A percentile compares a stretch with the other conserved stretches of the same genome.
phyloP scores from a whole-genome alignment of 2,329 filamentous ascomycete genomes.

The Emydomyces testavorans region DNA sequence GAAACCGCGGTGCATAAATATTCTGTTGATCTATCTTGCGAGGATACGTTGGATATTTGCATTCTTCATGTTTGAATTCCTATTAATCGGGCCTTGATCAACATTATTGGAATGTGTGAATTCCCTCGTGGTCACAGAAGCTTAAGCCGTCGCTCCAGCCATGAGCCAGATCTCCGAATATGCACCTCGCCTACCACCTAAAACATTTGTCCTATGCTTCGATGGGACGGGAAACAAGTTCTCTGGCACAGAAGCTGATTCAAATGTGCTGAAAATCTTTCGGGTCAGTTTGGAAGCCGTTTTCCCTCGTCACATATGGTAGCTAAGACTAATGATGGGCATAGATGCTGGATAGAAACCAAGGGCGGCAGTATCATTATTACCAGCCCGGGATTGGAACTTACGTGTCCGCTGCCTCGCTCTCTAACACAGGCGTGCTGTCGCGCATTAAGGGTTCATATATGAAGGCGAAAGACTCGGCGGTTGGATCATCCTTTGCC shows the following conservation, averaged over 20 bases:
- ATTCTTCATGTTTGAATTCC: too few relatives aligned
- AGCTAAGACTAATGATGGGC: not conserved
- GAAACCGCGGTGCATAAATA: too few relatives aligned
- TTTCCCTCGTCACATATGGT: not conserved
- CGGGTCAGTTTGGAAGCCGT: constrained; percentile 11
- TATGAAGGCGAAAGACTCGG: constrained; percentile 16
- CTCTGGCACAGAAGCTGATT: constrained; percentile 34
- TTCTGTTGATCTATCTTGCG: too few relatives aligned
- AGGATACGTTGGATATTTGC: too few relatives aligned
- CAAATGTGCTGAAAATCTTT: constrained; percentile 44
- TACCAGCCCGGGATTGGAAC: constrained; percentile 34
- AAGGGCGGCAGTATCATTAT: constrained; percentile 17
- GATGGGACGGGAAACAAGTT: constrained; percentile 25
- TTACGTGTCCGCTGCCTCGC: constrained; percentile 31
- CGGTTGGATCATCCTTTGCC: constrained; percentile 32
- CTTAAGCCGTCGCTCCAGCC: not conserved
- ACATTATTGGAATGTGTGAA: not conserved
- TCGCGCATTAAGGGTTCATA: constrained; percentile 16
- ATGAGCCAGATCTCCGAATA: constrained; percentile 9
- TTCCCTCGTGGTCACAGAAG: not conserved
- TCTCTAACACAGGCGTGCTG: constrained; percentile 26
- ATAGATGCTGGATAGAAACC: constrained; percentile 32
- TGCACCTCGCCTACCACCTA: constrained; percentile 34
- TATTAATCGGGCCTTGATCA: too few relatives aligned
- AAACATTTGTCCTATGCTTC: constrained; percentile 20